Percentiles rank a stretch among this genome's conserved stretches.
These are phyloP conservation scores for Canavalia ensiformis DNA, from an alignment of 306 rosid genomes.

Conservation along the genomic window DNA sequence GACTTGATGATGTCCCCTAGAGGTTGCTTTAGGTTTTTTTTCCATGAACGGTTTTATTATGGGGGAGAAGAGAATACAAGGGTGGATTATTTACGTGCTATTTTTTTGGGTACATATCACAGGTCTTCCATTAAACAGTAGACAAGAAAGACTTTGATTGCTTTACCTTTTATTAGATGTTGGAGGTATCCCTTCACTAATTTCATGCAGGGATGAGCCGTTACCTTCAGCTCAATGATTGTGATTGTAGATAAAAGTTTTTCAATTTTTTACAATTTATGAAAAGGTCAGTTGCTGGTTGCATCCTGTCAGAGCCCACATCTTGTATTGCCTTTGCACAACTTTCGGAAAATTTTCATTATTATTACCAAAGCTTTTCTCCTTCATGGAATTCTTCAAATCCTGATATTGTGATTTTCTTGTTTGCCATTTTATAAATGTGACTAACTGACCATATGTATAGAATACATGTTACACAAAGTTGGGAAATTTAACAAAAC, in stretches of 20 bases:
- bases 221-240: constrained; percentile 14
- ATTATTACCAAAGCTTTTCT: neutral
- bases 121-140: neutral
- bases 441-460: neutral
- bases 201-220: neutral
- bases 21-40: neutral
- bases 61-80: neutral
- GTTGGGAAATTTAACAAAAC: neutral
- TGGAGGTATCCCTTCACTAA: neutral
- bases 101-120: neutral
- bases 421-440: neutral
- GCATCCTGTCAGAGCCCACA: neutral
- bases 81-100: neutral
- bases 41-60: constrained; percentile 1
- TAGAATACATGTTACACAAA: neutral
- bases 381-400: neutral
- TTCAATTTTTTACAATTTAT: neutral
- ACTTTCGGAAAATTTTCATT: neutral
- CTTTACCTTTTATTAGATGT: neutral
- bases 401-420: neutral
- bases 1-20: neutral
- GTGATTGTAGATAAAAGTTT: neutral
- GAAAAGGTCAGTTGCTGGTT: neutral
- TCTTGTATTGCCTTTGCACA: neutral
- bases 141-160: neutral